Conservation (phyloP, 2,329 filamentous ascomycete species). For the Amylocarpus encephaloides region DNA sequence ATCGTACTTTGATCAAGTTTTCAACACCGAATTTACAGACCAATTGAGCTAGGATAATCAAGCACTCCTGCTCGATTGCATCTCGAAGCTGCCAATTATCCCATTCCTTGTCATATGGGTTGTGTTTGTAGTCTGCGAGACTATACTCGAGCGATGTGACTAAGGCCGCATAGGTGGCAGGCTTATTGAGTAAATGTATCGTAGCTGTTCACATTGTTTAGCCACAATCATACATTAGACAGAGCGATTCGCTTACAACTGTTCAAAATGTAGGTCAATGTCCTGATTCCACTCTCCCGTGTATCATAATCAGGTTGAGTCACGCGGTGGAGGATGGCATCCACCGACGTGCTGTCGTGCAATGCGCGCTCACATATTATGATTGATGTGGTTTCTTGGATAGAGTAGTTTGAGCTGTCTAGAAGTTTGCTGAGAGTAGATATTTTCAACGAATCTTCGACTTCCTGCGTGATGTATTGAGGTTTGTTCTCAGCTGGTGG, state of each 20-base stretch:
- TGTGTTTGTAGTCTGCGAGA: slow-evolving; percentile 43
- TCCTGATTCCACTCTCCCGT: slow-evolving; percentile 50
- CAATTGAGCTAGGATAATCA: slow-evolving; percentile 52
- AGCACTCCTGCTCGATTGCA: slow-evolving; percentile 52
- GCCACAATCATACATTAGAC: slow-evolving; percentile 19
- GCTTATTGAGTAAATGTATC: slow-evolving; percentile 23
- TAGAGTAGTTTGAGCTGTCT: slow-evolving; percentile 64
- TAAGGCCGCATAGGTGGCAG: slow-evolving; percentile 39
- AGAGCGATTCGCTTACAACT: slow-evolving; percentile 32
- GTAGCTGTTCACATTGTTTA: slow-evolving; percentile 15
- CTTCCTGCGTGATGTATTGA: slow-evolving; percentile 68
- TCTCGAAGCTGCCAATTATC: slow-evolving; percentile 59
- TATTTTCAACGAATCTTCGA: slow-evolving; percentile 63
- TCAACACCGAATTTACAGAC: slow-evolving; percentile 46
- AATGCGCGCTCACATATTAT: slow-evolving; percentile 51
- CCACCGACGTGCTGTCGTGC: slow-evolving; percentile 49
- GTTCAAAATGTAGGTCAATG: slow-evolving; percentile 50
- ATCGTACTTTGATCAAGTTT: slow-evolving; percentile 53
- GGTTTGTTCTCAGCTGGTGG: slow-evolving; percentile 58
- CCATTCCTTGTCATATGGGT: slow-evolving; percentile 49
- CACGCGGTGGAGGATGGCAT: slow-evolving; percentile 50
- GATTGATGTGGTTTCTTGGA: slow-evolving; percentile 60
- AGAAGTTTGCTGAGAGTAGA: slow-evolving; percentile 62
- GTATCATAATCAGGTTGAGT: slow-evolving; percentile 53
- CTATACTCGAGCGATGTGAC: slow-evolving; percentile 55